A percentile compares a stretch with the other conserved stretches of the same genome.
Conservation (phyloP, 345 rosid species). For the Populus simonii region DNA sequence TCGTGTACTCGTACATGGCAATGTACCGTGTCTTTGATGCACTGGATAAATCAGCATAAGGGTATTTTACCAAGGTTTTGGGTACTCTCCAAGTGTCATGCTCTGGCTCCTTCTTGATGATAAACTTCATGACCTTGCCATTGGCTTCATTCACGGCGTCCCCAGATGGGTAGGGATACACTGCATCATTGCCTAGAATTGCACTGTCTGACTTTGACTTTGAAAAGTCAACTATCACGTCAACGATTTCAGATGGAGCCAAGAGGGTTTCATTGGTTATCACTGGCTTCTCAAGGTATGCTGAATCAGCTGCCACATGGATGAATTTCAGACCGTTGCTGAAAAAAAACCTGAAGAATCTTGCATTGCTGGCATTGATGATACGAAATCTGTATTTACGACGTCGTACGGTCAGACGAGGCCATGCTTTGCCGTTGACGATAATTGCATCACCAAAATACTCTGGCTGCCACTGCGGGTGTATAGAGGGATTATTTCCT, state of each 20-base stretch:
- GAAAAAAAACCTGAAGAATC: conserved; percentile 71
- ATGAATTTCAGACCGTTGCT: conserved; percentile 59
- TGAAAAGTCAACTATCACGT: conserved; percentile 76
- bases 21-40: conserved; percentile 61
- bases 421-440: conserved; percentile 97
- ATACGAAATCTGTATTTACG: conserved; percentile 81
- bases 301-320: conserved; percentile 68
- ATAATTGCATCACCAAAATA: conserved; percentile 77
- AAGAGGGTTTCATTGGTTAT: conserved; percentile 38
- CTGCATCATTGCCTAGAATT: conserved; percentile 56
- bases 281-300: conserved; percentile 48
- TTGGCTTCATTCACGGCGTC: conserved; percentile 61
- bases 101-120: conserved; percentile 33
- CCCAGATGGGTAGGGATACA: conserved; percentile 70
- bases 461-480: conserved; percentile 98
- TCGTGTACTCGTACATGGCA: conserved; percentile 75
- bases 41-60: conserved; percentile 39
- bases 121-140: conserved; percentile 69
- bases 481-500: conserved; percentile 83
- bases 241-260: conserved; percentile 76
- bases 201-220: conserved; percentile 42
- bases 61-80: conserved; percentile 41
- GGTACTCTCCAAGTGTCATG: conserved; percentile 53
- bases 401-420: conserved; percentile 57
- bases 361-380: conserved; percentile 77